Conservation (phyloP, 306 rosid species). For the Pyrus communis region DNA sequence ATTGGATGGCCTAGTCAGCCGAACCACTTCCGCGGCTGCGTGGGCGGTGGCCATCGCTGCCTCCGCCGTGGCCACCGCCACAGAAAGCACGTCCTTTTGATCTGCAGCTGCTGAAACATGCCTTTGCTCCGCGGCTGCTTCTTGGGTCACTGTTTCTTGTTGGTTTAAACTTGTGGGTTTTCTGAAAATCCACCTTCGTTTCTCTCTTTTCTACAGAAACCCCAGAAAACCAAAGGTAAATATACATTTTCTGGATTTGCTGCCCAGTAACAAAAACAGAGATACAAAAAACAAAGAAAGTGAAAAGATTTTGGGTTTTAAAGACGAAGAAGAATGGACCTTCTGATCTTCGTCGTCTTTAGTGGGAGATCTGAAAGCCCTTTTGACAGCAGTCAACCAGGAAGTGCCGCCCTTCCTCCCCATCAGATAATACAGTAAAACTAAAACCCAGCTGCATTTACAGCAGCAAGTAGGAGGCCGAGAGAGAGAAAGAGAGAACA, state of each 20-base stretch:
- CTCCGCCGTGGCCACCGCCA: constrained; percentile 75
- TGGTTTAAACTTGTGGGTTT: constrained; percentile 38
- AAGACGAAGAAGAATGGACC: constrained; percentile 21
- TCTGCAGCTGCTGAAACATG: constrained; percentile 17
- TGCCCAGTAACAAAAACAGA: background rate
- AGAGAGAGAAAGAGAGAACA: background rate
- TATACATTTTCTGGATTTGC: background rate
- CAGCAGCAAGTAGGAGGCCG: constrained; percentile 21
- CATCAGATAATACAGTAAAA: constrained; percentile 51
- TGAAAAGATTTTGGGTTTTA: background rate
- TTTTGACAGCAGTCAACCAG: constrained; percentile 96
- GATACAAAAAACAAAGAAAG: background rate
- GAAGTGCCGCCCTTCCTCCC: constrained; percentile 89
- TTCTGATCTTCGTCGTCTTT: constrained; percentile 82
- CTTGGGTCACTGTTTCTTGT: constrained; percentile 33
- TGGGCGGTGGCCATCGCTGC: constrained; percentile 80
- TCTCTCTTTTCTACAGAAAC: constrained; percentile 66
- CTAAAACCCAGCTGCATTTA: constrained; percentile 45
- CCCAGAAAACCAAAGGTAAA: background rate
- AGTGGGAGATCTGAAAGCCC: constrained; percentile 98
- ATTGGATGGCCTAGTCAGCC: constrained; percentile 47
- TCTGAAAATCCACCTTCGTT: constrained; percentile 81
- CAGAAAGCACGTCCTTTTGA: constrained; percentile 62
- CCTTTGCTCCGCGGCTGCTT: constrained; percentile 12
- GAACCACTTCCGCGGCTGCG: constrained; percentile 62